phyloP scores from a whole-genome alignment of 768 basidiomycete species.

The Lyophyllum shimeji region DNA sequence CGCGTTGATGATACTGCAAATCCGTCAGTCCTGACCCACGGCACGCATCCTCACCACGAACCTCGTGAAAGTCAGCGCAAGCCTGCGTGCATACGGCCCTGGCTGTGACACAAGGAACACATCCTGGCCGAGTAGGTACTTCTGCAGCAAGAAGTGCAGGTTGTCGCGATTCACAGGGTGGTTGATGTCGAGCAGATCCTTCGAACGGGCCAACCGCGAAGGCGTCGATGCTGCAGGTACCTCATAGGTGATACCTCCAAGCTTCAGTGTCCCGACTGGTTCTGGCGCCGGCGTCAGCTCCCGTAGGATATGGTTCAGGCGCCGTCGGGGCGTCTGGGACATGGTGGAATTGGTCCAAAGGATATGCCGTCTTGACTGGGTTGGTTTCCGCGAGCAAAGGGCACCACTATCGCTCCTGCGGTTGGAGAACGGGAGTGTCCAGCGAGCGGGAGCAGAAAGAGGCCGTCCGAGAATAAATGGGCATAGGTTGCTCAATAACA shows the following conservation, averaged over 20 bases:
- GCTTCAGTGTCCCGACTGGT: slow-evolving; percentile 52
- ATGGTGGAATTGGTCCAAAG: slow-evolving; percentile 20
- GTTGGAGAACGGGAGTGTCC: background rate
- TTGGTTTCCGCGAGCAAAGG: background rate
- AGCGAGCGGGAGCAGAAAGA: background rate
- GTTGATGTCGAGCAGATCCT: slow-evolving; percentile 47
- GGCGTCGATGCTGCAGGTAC: slow-evolving; percentile 49
- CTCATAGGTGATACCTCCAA: slow-evolving; percentile 57
- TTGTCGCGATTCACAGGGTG: slow-evolving; percentile 56
- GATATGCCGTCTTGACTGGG: background rate
- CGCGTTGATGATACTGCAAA: slow-evolving; percentile 54
- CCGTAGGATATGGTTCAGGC: slow-evolving; percentile 48
- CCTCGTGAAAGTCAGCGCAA: slow-evolving; percentile 67
- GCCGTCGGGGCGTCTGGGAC: slow-evolving; percentile 36
- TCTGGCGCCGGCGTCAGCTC: slow-evolving; percentile 39
- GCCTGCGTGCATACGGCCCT: slow-evolving; percentile 62
- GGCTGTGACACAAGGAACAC: slow-evolving; percentile 66
- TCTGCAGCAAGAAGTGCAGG: slow-evolving; percentile 66
- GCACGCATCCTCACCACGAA: slow-evolving; percentile 16
- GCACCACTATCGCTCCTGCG: background rate
- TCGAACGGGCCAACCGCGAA: slow-evolving; percentile 44
- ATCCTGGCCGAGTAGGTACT: slow-evolving; percentile 67
- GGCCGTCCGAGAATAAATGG: slow-evolving; percentile 7
- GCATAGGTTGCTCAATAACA: slow-evolving; percentile 13
- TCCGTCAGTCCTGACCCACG: background rate